Conservation (phyloP, 495 filamentous ascomycete species). For the Aspergillus sparsus region DNA sequence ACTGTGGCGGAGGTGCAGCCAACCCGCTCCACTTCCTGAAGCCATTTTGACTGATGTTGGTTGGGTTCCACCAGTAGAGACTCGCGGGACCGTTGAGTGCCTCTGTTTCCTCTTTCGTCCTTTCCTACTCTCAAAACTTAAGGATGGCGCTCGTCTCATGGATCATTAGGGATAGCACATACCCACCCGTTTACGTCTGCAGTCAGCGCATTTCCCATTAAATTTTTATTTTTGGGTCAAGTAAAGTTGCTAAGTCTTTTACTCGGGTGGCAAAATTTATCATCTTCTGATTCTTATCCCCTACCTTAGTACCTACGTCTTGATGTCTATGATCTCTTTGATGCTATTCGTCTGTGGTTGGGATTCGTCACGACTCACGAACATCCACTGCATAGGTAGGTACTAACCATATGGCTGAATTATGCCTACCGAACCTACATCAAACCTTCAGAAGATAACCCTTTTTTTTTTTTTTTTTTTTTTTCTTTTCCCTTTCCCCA, state of each 20-base stretch:
- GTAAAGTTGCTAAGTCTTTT: neutral
- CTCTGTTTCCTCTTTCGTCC: conserved; percentile 4
- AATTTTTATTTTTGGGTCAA: neutral
- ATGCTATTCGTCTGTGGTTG: neutral
- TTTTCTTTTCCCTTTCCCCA: neutral
- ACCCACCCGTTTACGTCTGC: neutral
- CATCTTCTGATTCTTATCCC: neutral
- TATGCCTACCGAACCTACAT: neutral
- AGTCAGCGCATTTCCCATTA: neutral
- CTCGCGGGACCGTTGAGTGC: neutral
- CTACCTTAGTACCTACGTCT: neutral
- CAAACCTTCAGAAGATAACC: neutral
- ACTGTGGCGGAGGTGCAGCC: conserved; percentile 5
- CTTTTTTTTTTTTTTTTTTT: neutral
- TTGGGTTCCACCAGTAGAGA: too few relatives aligned
- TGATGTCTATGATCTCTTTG: neutral
- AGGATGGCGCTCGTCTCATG: conserved; percentile 4
- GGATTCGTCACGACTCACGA: neutral
- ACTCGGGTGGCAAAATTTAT: neutral
- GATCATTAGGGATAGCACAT: neutral
- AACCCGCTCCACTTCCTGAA: neutral
- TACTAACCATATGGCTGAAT: neutral
- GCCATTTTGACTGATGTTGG: neutral
- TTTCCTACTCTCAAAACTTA: neutral
- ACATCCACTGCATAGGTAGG: neutral